phyloP scores from a whole-genome alignment of 2,329 filamentous ascomycete species.

The Aspergillus clavatus region DNA sequence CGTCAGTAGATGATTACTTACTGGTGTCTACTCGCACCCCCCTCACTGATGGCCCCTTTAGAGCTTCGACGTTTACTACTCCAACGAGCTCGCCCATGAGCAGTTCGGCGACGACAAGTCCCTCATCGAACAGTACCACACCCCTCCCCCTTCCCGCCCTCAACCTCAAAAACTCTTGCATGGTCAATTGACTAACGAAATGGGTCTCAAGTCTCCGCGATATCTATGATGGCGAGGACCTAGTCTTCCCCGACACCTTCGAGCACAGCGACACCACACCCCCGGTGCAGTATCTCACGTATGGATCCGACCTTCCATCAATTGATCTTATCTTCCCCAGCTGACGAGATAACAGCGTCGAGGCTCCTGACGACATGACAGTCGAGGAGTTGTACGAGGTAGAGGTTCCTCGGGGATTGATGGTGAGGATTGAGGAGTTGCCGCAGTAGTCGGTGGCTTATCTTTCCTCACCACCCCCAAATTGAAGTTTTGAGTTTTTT shows the following conservation, averaged over 20 bases:
- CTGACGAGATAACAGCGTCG: too few species aligned
- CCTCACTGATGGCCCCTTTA: neutral
- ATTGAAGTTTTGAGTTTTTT: neutral
- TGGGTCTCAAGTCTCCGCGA: neutral
- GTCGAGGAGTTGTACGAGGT: neutral
- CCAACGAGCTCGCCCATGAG: neutral
- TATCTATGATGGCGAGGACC: neutral
- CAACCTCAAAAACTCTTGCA: neutral
- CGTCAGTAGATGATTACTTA: neutral
- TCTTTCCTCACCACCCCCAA: slow-evolving; percentile 1
- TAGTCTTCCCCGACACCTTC: neutral
- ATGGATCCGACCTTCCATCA: neutral
- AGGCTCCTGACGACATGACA: neutral
- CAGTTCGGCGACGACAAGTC: neutral
- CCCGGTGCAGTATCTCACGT: neutral
- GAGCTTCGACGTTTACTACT: neutral
- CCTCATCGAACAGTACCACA: neutral
- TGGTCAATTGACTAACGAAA: neutral
- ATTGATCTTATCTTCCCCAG: too few species aligned
- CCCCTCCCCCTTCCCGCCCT: neutral
- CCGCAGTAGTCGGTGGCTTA: neutral
- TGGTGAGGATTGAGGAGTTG: slow-evolving; percentile 1
- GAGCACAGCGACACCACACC: neutral
- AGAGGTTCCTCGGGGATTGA: neutral
- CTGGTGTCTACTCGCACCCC: neutral